Evolutionary conservation across 1,284 basidiomycete species (phyloP), one percentile per base, ranked within the genome.

Genomic region (Caloboletus firmus): DNA sequence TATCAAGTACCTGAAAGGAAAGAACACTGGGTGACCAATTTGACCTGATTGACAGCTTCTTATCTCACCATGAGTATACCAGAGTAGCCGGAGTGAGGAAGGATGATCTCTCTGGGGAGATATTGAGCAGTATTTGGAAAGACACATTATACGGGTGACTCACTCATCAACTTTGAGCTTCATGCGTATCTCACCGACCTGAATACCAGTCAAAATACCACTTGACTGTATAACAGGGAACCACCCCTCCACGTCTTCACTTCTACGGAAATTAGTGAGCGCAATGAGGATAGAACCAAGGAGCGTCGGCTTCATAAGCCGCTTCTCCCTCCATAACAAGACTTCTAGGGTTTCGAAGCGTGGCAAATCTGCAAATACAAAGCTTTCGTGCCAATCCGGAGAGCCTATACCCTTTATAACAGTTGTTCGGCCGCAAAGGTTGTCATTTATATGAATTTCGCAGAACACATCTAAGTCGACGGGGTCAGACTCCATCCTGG

Each of bases 341-440:
- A 91, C 72, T 53, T 85, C 82, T 28, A 91, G 71, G 39, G 77
- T 77, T 58, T 85, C 83, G 59, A 89, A 89, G 1, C 84, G 86
- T 15, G 89, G 84, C 30, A 91, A 74, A 63, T 88, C 89, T 10
- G 81, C 67, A 60, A 91, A 85, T n/a, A 72, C 67, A 66, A 93
- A 92, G 39, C 68, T 75, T 71, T 93, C 91, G 59, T 89, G 85
- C 89, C 91, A 93, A 64, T 89, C 84, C 0, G 83, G 81, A 45
- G 79, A 78, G 37, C 81, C 79, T 55, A 81, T 73, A 22, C 82
- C 82, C 60, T 81, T 86, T 70, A 89, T 85, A 31, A 83, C 75
- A 1, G 87, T 85, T 3, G 91, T 91, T 47, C 87, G 79, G 49
- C 85, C 89, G 57, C 82, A 84, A 13, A 87, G 70, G 24, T 75